These are phyloP conservation scores for Populus pruinosa DNA, from an alignment of 345 rosid species.

Conservation along the genomic window DNA sequence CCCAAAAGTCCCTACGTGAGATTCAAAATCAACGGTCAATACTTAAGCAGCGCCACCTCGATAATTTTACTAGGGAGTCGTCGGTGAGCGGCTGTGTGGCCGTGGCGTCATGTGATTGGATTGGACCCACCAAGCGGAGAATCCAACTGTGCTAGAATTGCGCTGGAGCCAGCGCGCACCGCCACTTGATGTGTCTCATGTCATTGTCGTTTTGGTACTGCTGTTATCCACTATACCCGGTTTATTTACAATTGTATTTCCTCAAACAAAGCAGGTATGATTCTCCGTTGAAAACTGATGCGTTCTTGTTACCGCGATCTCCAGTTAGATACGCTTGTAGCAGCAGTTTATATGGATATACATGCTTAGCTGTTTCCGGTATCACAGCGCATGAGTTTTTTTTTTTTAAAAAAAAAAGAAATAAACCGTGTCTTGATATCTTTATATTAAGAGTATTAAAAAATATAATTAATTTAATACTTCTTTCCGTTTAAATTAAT, in stretches of 20 bases:
- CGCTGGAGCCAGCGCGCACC: not conserved
- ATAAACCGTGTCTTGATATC: too few relatives aligned
- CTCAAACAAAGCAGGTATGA: not conserved
- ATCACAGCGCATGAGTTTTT: too few relatives aligned
- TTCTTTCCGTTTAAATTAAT: too few relatives aligned
- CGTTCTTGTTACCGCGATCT: not conserved
- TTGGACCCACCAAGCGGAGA: not conserved
- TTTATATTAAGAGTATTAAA: too few relatives aligned
- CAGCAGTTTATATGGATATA: too few relatives aligned
- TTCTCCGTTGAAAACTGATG: not conserved
- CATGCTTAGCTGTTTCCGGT: too few relatives aligned
- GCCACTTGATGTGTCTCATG: not conserved
- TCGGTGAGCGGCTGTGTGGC: not conserved
- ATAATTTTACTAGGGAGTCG: not conserved
- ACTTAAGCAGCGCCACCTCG: not conserved
- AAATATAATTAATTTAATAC: too few relatives aligned
- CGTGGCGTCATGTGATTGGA: not conserved
- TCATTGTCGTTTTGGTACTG: not conserved
- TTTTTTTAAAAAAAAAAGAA: too few relatives aligned
- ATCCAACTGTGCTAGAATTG: not conserved
- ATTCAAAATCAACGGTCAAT: not conserved
- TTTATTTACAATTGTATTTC: too few relatives aligned
- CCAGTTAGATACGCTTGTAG: not conserved
- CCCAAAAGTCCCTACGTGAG: not conserved
- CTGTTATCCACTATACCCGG: not conserved